A percentile compares a stretch with the other conserved stretches of the same genome.
Evolutionary conservation across 2,329 filamentous ascomycete species (phyloP).

Genomic region (Cercospora beticola): DNA sequence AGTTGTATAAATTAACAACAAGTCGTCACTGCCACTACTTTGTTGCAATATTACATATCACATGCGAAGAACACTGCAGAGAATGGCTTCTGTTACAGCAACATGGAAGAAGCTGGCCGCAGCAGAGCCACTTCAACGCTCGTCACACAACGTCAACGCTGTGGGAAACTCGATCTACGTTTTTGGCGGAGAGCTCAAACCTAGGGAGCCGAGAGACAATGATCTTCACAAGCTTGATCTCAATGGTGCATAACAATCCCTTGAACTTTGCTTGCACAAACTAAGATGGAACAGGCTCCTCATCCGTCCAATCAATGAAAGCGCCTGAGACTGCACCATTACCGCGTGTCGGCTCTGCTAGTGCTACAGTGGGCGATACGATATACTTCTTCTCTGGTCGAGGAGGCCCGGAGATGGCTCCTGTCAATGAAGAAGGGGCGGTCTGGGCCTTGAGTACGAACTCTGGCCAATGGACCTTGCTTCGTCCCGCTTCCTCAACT

Average conservation of each 20-base stretch:
- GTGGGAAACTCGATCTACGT: conserved; percentile 58
- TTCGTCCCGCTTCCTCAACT: conserved; percentile 53
- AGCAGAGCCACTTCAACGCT: conserved; percentile 59
- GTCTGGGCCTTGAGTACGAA: conserved; percentile 75
- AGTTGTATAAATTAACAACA: neutral
- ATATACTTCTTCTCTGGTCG: conserved; percentile 83
- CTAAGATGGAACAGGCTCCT: conserved; percentile 27
- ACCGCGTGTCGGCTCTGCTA: conserved; percentile 71
- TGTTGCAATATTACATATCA: neutral
- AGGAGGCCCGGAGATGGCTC: conserved; percentile 65
- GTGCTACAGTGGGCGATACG: conserved; percentile 64
- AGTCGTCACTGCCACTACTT: neutral
- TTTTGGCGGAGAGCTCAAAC: conserved; percentile 72
- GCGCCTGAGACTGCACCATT: conserved; percentile 51
- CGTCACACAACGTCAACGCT: conserved; percentile 66
- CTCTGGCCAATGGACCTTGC: conserved; percentile 64
- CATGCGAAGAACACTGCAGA: neutral
- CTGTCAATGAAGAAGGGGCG: conserved; percentile 70
- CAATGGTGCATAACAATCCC: neutral
- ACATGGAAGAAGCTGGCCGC: conserved; percentile 41
- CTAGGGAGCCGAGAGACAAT: conserved; percentile 69
- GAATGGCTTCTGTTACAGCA: conserved; percentile 15
- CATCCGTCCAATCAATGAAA: conserved; percentile 22
- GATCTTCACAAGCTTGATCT: conserved; percentile 61
- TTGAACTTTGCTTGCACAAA: neutral